Conservation (phyloP, 768 basidiomycete genomes). For the Leccinum longicurvipes region DNA sequence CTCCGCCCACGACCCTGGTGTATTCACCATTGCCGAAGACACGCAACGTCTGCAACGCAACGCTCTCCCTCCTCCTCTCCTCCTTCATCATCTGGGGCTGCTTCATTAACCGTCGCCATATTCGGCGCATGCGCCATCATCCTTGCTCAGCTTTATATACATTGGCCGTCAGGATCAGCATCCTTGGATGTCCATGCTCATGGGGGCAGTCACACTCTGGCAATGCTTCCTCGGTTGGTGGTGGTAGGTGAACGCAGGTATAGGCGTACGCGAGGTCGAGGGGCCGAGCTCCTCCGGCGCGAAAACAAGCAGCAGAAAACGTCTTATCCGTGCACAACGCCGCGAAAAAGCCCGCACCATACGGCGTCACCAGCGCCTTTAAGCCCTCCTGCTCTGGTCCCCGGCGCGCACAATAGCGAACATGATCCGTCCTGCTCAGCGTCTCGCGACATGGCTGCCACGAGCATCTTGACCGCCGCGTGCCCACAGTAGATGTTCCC, state of each 20-base stretch:
- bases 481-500: constrained; percentile 7
- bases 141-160: constrained; percentile 84
- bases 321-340: constrained; percentile 44
- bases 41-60: constrained; percentile 95
- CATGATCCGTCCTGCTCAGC: neutral
- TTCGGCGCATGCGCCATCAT: constrained; percentile 84
- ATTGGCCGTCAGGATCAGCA: constrained; percentile 81
- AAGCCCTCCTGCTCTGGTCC: constrained; percentile 13
- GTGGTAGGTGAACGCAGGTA: constrained; percentile 98
- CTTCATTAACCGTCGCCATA: constrained; percentile 78
- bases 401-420: neutral
- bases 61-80: constrained; percentile 89
- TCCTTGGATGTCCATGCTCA: constrained; percentile 83
- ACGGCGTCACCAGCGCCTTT: constrained; percentile 54
- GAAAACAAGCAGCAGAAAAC: constrained; percentile 55
- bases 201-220: constrained; percentile 94
- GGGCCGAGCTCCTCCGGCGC: constrained; percentile 50
- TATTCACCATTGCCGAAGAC: constrained; percentile 60
- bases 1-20: constrained; percentile 22
- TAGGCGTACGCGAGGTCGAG: constrained; percentile 71
- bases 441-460: constrained; percentile 8
- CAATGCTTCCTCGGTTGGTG: constrained; percentile 97
- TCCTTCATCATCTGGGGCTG: constrained; percentile 93
- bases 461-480: neutral
- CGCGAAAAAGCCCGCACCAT: constrained; percentile 52